Evolutionary conservation across 2,329 filamentous ascomycete species (phyloP), one percentile per base, ranked within the genome.

Genomic region (Ramichloridium luteum): DNA sequence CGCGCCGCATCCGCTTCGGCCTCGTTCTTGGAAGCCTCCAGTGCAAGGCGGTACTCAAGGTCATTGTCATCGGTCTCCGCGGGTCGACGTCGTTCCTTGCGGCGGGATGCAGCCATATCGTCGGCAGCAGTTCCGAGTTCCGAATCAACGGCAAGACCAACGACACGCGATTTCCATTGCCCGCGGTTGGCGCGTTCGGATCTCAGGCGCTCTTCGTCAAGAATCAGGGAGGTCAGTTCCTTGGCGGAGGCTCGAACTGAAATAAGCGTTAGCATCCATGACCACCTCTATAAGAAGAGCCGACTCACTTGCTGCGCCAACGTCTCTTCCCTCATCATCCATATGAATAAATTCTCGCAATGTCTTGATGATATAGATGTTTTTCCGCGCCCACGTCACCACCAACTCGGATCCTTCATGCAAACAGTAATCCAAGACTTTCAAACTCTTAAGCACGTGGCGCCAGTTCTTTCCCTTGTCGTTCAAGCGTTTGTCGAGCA

Each of bases 391-490:
- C 90, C 90, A 98, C 4, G 88, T 94, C 30, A 98, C 90, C 18
- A 94, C 84, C 43, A 94, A 65, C 60, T 96, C 90, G 1, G 86
- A 94, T 28, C 90, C 90, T 58, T 98, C 90, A 56, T 98, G 90
- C 35, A 98, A 68, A 61, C 86, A 94, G 61, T 98, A 98, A 59
- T 98, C 90, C 36, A 96, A 71, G 32, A 98, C 90, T 58, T 98
- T 98, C 46, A 98, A 68, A 25, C 90, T 92, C 62, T 98, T 98
- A 38, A 98, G 66, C 9, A 98, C 90, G 57, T 98, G 90, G 49
- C 90, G 78, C 90, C 90, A 98, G 58, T 98, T 98, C 70, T 96
- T 98, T 54, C 90, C 90, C 61, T 98, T 96, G 61, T 98, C 90
- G 51, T 98, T 98, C 52, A 98, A 66, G 46, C 90, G 80, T 67